Conservation (phyloP, 129 eudicot species). For the Ambrosia trifida region DNA sequence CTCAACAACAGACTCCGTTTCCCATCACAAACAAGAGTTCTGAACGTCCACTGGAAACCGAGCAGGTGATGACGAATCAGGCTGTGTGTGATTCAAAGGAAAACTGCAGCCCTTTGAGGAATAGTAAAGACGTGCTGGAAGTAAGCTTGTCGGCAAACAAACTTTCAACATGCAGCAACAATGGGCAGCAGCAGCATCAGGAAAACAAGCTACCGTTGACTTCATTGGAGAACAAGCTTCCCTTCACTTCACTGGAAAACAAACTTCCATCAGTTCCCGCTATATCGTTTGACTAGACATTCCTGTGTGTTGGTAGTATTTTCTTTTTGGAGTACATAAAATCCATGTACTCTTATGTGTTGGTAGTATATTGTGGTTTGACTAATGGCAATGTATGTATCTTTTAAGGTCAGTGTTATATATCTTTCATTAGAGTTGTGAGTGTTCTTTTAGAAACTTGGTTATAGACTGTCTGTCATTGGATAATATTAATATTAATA, state of each 20-base stretch:
- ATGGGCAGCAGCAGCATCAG: too few relatives aligned
- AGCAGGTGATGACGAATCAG: constrained; percentile 15
- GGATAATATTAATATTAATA: too few relatives aligned
- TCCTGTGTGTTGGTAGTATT: neutral
- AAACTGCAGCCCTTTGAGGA: constrained; percentile 46
- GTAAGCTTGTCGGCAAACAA: too few relatives aligned
- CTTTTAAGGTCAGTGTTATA: too few relatives aligned
- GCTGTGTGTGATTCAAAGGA: constrained; percentile 44
- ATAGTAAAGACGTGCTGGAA: constrained; percentile 32
- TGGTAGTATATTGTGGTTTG: too few relatives aligned
- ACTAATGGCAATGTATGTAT: too few relatives aligned
- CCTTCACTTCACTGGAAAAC: constrained; percentile 59
- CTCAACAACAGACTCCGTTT: constrained; percentile 45
- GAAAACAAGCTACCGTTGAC: constrained; percentile 40
- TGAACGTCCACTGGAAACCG: constrained; percentile 28
- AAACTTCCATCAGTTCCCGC: constrained; percentile 36
- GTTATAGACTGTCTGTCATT: too few relatives aligned
- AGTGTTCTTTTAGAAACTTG: too few relatives aligned
- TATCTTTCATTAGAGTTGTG: too few relatives aligned
- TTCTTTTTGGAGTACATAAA: constrained; percentile 12
- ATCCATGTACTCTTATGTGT: neutral
- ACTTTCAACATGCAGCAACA: too few relatives aligned
- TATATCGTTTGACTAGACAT: constrained; percentile 7
- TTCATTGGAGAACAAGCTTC: constrained; percentile 51
- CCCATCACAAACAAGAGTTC: constrained; percentile 30